Conservation (phyloP, 352 stramenopile species). For the Globisporangium rhizosaccharum region DNA sequence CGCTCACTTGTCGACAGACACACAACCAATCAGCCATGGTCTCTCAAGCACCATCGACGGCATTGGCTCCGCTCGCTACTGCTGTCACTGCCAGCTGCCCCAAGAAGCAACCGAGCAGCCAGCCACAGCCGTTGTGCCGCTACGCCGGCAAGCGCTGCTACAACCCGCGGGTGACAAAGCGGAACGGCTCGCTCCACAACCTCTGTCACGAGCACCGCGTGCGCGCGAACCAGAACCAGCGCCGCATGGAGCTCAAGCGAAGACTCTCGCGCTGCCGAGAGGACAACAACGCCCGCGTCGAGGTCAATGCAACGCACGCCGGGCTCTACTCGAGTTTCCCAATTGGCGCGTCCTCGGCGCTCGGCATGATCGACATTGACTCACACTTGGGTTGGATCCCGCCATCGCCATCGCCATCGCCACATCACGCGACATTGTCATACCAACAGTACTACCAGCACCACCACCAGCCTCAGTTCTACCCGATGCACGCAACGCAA, state of each 20-base stretch:
- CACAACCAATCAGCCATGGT: no score
- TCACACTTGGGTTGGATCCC: constrained; percentile 3
- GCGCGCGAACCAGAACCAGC: constrained; percentile 19
- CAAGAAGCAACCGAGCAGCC: neutral
- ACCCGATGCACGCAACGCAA: neutral
- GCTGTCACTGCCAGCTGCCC: neutral
- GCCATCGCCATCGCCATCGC: no score
- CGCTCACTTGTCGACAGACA: no score
- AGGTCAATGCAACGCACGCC: neutral
- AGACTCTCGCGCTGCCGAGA: neutral
- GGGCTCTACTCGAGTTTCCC: neutral
- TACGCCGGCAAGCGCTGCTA: constrained; percentile 16
- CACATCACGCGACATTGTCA: neutral
- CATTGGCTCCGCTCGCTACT: neutral
- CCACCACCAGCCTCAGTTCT: neutral
- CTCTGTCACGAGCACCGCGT: constrained; percentile 20
- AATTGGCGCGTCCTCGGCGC: neutral
- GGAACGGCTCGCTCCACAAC: constrained; percentile 19
- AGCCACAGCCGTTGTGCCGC: constrained; percentile 7
- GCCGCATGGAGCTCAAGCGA: constrained; percentile 17
- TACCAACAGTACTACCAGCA: constrained; percentile 1
- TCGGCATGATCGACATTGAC: constrained; percentile 7
- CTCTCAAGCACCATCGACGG: neutral
- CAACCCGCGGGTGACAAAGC: constrained; percentile 14
- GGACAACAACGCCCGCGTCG: neutral